phyloP scores from a whole-genome alignment of 2,329 filamentous ascomycete genomes.

The Monilinia fructicola region DNA sequence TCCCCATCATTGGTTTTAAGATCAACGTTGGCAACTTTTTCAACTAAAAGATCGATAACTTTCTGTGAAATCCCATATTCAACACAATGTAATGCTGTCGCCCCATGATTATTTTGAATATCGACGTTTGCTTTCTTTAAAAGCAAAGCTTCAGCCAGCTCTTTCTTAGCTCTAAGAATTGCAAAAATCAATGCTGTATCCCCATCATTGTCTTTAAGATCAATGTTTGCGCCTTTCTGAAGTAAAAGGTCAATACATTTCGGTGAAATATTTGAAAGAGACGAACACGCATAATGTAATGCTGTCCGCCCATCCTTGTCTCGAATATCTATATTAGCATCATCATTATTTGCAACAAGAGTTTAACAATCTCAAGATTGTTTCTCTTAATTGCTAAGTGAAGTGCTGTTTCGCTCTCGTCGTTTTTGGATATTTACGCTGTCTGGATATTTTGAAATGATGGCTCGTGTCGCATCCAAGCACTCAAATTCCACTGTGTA shows the following conservation, averaged over 20 bases:
- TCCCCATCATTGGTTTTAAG: neutral
- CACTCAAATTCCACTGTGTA: neutral
- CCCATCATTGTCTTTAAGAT: neutral
- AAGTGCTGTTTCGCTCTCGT: neutral
- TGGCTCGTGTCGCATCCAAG: neutral
- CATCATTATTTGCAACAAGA: too few species aligned
- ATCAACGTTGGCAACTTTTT: neutral
- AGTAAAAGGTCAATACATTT: neutral
- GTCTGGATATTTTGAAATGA: neutral
- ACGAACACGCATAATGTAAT: too few species aligned
- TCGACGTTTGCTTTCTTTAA: neutral
- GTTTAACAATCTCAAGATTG: neutral
- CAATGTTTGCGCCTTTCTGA: neutral
- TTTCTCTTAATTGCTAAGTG: too few species aligned
- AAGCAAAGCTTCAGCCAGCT: neutral
- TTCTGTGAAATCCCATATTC: neutral
- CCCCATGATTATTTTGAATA: neutral
- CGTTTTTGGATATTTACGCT: neutral
- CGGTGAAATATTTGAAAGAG: too few species aligned
- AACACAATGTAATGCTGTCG: neutral
- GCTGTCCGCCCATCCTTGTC: neutral
- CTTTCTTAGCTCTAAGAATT: neutral
- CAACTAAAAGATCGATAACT: neutral
- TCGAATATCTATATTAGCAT: too few species aligned
- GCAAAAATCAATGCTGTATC: neutral